Base-by-base conservation (phyloP, 2,329 filamentous ascomycete genomes). In the Metarhizium guizhouense region DNA sequence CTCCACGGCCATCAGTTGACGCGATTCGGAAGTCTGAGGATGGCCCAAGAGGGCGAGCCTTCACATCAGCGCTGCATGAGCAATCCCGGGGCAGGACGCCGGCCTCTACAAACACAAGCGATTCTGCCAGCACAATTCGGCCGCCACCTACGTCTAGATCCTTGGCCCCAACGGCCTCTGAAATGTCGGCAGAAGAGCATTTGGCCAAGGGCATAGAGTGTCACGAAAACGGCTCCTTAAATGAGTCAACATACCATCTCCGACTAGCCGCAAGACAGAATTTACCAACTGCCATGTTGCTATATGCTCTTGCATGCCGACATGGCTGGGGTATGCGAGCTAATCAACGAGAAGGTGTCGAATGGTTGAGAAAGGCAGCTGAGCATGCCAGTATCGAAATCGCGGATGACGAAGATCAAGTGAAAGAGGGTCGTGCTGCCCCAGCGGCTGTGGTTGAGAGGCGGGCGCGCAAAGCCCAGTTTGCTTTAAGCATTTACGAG, bases 311-410 rank as follows among this genome's bases (percentile, higher is more conserved):
- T 40, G 94, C 94, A 11, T 97, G 93, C 67, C 83, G 94, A 52
- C 94, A 99, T 67, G 94, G 94, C 51, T 99, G 94, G 94, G 94
- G 94, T 18, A 96, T 97, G 90, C 86, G 92, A 10, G 83, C 90
- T 7, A 96, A 96, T 68, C 90, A 90, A 65, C 81, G 81, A 51
- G 94, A 99, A 71, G 94, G 90, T 7, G 88, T 97, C 0, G 82
- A 87, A 63, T 99, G 94, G 94, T 76, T 99, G 56, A 85, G 90
- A 49, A 94, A 92, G 68, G 94, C 94, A 3, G 91, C 94, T 8
- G 90, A 96, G 65, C 86, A 81, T 54, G 90, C 90, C 4, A 86
- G 87, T 56, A 74, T 90, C 32, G 91, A 95, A 68, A 86, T 95
- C 59, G 87, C 88, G 4, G 89, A 93, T 52, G 88, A 94, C 53